Evolutionary conservation across 1,284 basidiomycete genomes (phyloP), one percentile per base, ranked within the genome.

Genomic region (Austroboletus rostrupii): DNA sequence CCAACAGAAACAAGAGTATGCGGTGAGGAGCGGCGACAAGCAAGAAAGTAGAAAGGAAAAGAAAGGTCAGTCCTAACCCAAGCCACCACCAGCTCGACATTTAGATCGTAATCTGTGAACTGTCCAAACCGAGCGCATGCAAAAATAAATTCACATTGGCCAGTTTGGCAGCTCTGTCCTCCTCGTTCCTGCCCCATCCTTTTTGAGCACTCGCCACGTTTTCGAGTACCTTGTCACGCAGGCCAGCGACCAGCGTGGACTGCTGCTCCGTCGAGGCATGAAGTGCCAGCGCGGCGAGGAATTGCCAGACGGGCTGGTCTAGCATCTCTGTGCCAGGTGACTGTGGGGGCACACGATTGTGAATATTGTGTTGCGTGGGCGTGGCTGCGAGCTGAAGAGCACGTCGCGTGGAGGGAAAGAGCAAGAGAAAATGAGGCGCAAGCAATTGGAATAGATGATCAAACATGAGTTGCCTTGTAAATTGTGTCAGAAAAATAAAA

Each of bases 271-370:
- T 76, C 42, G 82, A 81, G 12, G 92, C 87, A 57, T 92, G 91
- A 44, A 97, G 78, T 3, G 95, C 94, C 44, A 99, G 74, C 3
- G 90, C 83, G 11, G 92, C 92, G 47, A 95, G 80, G 73, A 96
- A 90, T 67, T 91, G 87, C 92, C 92, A 97, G 17, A 92, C 89
- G 17, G 86, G 91, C 72, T 90, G 91, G 70, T 98, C 96, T 51
- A 89, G 81, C 42, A 83, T 76, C 68, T 95, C 91, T 21, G 79
- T 63, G 79, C 81, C 97, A 91, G 31, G 93, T 75, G 16, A 75
- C 71, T 66, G 64, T 32, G 49, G 37, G 43, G 62, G 46, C 17
- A 7, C 11, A 31, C 58, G 64, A 43, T 60, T 60, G 10, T 65
- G 60, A n/a, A 45, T 38, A 17, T 61, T 62, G 49, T 66, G 62